A percentile compares a stretch with the other conserved stretches of the same genome.
Conservation (phyloP, 2,329 filamentous ascomycete genomes). For the Orbilia quercus region DNA sequence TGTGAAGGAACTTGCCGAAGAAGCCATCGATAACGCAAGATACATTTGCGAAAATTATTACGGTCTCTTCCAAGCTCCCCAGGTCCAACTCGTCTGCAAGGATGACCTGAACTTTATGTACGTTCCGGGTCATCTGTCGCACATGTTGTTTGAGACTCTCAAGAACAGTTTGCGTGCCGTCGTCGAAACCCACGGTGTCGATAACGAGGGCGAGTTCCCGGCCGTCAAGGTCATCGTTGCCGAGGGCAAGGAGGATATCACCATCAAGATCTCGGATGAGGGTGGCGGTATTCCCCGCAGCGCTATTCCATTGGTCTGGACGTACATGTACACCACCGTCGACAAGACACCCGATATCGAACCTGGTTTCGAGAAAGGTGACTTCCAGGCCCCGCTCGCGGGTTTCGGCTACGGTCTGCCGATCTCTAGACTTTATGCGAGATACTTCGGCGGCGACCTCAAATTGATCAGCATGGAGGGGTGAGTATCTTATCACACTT, state of each 20-base stretch:
- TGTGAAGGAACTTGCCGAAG: slow-evolving; percentile 90
- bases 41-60: slow-evolving; percentile 99
- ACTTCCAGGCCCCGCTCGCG: slow-evolving; percentile 99
- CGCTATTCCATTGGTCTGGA: slow-evolving; percentile 97
- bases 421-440: slow-evolving; percentile 90
- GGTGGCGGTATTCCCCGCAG: slow-evolving; percentile 94
- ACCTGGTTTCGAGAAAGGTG: slow-evolving; percentile 97
- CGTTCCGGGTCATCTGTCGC: slow-evolving; percentile 95
- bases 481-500: slow-evolving; percentile 70
- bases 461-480: slow-evolving; percentile 99
- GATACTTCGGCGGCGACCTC: slow-evolving; percentile 96
- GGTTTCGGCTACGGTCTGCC: slow-evolving; percentile 98
- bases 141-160: slow-evolving; percentile 99
- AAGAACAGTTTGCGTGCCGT: slow-evolving; percentile 98
- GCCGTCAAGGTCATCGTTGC: slow-evolving; percentile 97
- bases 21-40: slow-evolving; percentile 98
- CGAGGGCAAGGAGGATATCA: slow-evolving; percentile 98
- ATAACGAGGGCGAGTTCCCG: slow-evolving; percentile 89
- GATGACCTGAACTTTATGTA: slow-evolving; percentile 99
- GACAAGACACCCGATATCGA: slow-evolving; percentile 94
- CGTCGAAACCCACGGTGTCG: slow-evolving; percentile 92
- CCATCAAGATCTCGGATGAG: slow-evolving; percentile 97
- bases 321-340: slow-evolving; percentile 99
- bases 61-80: slow-evolving; percentile 93
- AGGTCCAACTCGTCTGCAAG: slow-evolving; percentile 95